phyloP scores from a whole-genome alignment of 2,329 filamentous ascomycete genomes.

The Colletotrichum sp. region DNA sequence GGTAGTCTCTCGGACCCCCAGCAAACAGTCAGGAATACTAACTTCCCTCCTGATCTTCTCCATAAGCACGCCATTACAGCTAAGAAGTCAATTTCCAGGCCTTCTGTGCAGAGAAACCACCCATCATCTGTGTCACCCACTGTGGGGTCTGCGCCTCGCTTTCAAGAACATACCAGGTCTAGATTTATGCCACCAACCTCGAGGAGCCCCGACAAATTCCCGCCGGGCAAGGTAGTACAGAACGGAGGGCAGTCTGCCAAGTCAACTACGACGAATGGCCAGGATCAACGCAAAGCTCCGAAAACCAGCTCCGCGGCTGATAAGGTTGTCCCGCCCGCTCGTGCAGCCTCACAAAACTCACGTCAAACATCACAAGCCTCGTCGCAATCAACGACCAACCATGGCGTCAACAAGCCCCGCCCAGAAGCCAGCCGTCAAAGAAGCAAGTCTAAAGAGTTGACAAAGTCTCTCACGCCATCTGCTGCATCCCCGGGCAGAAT shows the following conservation, averaged over 20 bases:
- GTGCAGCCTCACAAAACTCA: neutral
- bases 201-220: neutral
- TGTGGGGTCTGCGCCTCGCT: neutral
- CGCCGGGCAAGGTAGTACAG: neutral
- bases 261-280: neutral
- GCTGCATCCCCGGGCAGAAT: neutral
- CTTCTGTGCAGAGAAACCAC: neutral
- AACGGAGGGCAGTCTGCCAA: neutral
- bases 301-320: neutral
- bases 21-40: neutral
- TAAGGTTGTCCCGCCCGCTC: neutral
- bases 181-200: neutral
- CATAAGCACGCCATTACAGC: neutral
- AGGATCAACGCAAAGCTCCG: neutral
- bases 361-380: neutral
- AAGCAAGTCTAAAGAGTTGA: neutral
- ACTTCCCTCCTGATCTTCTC: neutral
- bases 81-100: neutral
- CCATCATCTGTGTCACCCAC: neutral
- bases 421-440: neutral
- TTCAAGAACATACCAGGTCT: neutral
- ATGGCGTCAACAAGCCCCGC: neutral
- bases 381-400: neutral
- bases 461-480: neutral
- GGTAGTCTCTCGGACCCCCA: neutral